Base-by-base conservation (phyloP, 768 basidiomycete genomes). In the Podaxis sp. region DNA sequence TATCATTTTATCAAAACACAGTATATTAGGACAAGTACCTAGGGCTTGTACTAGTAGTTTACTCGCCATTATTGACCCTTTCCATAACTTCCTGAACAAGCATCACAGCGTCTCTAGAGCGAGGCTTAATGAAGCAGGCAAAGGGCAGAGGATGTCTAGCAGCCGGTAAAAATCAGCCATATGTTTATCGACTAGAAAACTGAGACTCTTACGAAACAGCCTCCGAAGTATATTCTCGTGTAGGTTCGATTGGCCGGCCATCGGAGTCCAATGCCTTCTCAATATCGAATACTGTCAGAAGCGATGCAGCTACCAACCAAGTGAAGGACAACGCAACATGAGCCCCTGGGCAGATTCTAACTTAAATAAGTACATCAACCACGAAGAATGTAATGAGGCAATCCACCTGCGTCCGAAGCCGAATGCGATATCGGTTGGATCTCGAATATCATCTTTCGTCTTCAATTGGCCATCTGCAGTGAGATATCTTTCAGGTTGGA, bases 201-300 rank as follows among this genome's bases (percentile, higher is more conserved):
- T 8, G 54, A 57, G 17, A 49, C 17, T 63, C 66, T 51, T 36
- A 73, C 71, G 69, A 69, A 53, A 72, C 67, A 40, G 71, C 68
- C 12, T 68, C 66, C 5, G 72, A 72, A 22, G 69, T 65, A 51
- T 57, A 72, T 25, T 69, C 65, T 41, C 68, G 61, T 11, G 55
- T 66, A 17, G 72, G 72, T 55, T 70, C 69, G n/a, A 72, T 64
- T 1, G 55, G 63, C 17, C 52, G 59, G 9, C 63, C 59, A 25
- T 61, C 37, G 4, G 19, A 24, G 12, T 56, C 54, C 11, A 60
- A 4, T 12, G 63, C 47, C 27, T 64, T 55, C 2, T 38, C 49
- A 40, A 59, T 56, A 33, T 64, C n/a, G 37, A 64, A 64, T 13
- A 64, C 57, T 7, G 46, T 51, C 13, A 55, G 36, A 25, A 64